phyloP scores from a whole-genome alignment of 305 asterid species.

The Vinca major region DNA sequence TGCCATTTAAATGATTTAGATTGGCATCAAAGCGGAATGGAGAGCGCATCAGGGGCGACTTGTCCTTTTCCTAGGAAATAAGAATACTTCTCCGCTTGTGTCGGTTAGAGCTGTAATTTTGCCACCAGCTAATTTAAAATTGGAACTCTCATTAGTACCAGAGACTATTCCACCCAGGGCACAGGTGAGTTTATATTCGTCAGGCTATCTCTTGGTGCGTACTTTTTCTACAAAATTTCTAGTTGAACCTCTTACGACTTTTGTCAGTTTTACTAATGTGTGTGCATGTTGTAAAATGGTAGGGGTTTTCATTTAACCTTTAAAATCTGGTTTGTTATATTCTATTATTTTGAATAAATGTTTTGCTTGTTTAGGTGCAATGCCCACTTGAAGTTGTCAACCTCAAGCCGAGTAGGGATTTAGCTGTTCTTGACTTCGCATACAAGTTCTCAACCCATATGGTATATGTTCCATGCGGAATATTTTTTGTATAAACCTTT shows the following conservation, averaged over 20 bases:
- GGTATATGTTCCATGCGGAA: slow-evolving; percentile 33
- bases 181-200: slow-evolving; percentile 37
- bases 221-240: not conserved
- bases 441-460: slow-evolving; percentile 59
- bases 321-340: not conserved
- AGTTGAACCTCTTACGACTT: not conserved
- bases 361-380: slow-evolving; percentile 50
- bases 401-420: slow-evolving; percentile 83
- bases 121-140: slow-evolving; percentile 72
- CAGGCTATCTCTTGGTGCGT: not conserved
- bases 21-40: slow-evolving; percentile 96
- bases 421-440: slow-evolving; percentile 82
- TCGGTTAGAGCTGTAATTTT: slow-evolving; percentile 71
- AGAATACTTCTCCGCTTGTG: slow-evolving; percentile 61
- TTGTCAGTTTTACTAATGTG: slow-evolving; percentile 9
- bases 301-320: slow-evolving; percentile 11
- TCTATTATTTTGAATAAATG: not conserved
- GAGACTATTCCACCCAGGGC: slow-evolving; percentile 96
- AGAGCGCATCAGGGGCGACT: slow-evolving; percentile 73
- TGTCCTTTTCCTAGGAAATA: slow-evolving; percentile 87
- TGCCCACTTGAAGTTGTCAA: slow-evolving; percentile 87
- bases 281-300: slow-evolving; percentile 1
- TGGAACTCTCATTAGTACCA: slow-evolving; percentile 78
- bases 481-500: slow-evolving; percentile 1
- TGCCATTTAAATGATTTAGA: slow-evolving; percentile 31